phyloP scores from a whole-genome alignment of 169 alveolate genomes.

The Cryptosporidium muris region DNA sequence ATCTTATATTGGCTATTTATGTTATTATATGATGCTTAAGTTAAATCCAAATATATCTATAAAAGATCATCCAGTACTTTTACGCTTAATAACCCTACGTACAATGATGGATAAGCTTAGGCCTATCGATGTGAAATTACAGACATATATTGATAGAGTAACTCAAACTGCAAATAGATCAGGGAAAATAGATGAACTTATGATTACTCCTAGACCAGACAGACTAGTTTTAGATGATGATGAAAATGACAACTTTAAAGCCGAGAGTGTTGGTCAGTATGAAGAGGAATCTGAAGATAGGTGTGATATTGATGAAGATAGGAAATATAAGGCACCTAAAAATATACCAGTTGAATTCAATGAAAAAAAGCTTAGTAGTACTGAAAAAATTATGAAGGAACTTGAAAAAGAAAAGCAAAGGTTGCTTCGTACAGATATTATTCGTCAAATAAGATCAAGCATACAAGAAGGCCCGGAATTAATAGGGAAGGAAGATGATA shows the following conservation, averaged over 20 bases:
- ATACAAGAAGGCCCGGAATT: slow-evolving; percentile 48
- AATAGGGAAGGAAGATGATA: slow-evolving; percentile 35
- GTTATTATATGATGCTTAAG: slow-evolving; percentile 69
- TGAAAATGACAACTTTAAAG: slow-evolving; percentile 26
- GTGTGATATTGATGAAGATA: slow-evolving; percentile 54
- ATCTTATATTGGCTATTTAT: slow-evolving; percentile 55
- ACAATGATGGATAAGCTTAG: slow-evolving; percentile 68
- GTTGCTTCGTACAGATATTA: slow-evolving; percentile 40
- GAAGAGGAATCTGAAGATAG: slow-evolving; percentile 71
- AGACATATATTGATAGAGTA: slow-evolving; percentile 43
- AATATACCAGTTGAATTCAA: slow-evolving; percentile 74
- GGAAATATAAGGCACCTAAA: slow-evolving; percentile 73
- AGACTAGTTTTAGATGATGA: slow-evolving; percentile 48
- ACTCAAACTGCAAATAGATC: slow-evolving; percentile 41
- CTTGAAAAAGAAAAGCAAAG: slow-evolving; percentile 51
- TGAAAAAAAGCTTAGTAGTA: slow-evolving; percentile 74
- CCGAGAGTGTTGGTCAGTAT: slow-evolving; percentile 3
- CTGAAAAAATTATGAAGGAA: slow-evolving; percentile 73
- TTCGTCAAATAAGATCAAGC: slow-evolving; percentile 70
- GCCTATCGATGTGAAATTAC: slow-evolving; percentile 69
- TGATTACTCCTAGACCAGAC: slow-evolving; percentile 61
- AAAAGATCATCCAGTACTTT: slow-evolving; percentile 73
- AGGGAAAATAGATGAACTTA: slow-evolving; percentile 24
- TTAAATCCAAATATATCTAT: slow-evolving; percentile 35
- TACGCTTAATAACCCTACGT: slow-evolving; percentile 69